Evolutionary conservation across 345 rosid species (phyloP), one percentile per base, ranked within the genome.

Genomic region (Lepidium aucheri): DNA sequence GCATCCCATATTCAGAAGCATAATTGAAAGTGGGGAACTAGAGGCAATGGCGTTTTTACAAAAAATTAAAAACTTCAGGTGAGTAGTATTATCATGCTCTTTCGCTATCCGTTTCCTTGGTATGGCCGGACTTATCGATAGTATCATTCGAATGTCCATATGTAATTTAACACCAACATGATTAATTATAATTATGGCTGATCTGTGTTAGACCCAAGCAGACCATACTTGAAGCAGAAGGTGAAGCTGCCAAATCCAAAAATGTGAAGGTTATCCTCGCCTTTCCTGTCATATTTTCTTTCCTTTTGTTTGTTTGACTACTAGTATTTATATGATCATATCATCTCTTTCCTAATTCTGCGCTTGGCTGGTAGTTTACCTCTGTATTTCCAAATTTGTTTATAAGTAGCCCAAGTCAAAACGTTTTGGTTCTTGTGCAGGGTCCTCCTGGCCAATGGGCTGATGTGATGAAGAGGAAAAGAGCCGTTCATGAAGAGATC

Each of bases 211-310:
- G 99, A 75, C 99, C 97, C 35, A 94, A 86, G 85, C 97, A 86
- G 80, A 94, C 99, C 16, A 84, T 94, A 76, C 75, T 94, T 78
- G 99, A 94, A 82, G 86, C 97, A 62, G 97, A 94, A 86, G 97
- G 96, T 72, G 97, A 85, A 76, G 85, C 92, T 61, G 78, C 92
- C 69, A 90, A 79, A 76, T 86, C 88, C 55, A 94, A 90, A 76
- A 76, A 82, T 77, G 10, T 51, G 52, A 69, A 83, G 96, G 98
- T 90, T 72, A 68, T 56, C 30, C 42, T 38, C 35, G 8, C 36
- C 20, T 59, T 45, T 60, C 22, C 4, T 38, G 8, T 17, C 9
- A 8, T 57, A 5, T 41, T 40, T 61, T 50, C n/a, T 11, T 51
- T 46, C 18, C 14, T 39, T 18, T 59, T 8, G 6, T 24, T 33